Evolutionary conservation across 805 yeast genomes (phyloP).

Genomic region (Yarrowia deformans): DNA sequence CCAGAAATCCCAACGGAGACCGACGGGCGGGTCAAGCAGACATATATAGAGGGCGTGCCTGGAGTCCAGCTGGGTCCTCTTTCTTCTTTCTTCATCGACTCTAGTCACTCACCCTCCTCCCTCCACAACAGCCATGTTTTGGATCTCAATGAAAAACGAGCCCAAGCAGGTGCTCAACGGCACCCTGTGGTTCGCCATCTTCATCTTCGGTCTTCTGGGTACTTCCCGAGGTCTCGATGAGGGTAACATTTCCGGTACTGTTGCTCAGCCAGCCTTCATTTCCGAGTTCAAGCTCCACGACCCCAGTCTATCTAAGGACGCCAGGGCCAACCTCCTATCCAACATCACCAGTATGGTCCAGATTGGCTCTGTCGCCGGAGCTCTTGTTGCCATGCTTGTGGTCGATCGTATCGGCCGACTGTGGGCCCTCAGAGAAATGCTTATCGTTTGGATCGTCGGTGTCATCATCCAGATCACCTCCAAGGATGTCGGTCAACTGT

Average conservation of each 20-base stretch:
- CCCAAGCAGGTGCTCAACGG: constrained; percentile 49
- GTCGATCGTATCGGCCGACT: constrained; percentile 62
- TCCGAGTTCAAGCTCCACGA: constrained; percentile 57
- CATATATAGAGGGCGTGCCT: constrained; percentile 1
- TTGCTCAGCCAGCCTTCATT: constrained; percentile 56
- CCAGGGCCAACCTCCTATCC: constrained; percentile 58
- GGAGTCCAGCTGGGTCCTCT: neutral
- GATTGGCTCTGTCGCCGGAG: constrained; percentile 63
- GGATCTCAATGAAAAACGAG: constrained; percentile 36
- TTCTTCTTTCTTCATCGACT: neutral
- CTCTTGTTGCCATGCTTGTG: constrained; percentile 57
- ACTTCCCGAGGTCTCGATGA: constrained; percentile 66
- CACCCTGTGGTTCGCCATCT: constrained; percentile 56
- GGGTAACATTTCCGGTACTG: constrained; percentile 58
- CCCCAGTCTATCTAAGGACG: constrained; percentile 49
- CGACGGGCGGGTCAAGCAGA: neutral
- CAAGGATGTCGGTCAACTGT: constrained; percentile 57
- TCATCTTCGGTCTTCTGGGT: constrained; percentile 63
- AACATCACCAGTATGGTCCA: constrained; percentile 68
- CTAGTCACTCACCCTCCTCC: neutral
- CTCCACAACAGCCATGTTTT: constrained; percentile 2
- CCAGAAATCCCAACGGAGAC: constrained; percentile 9
- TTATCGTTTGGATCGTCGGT: constrained; percentile 56
- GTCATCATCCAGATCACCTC: constrained; percentile 60
- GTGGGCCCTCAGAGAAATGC: constrained; percentile 56